Evolutionary conservation across 495 filamentous ascomycete species (phyloP), one percentile per base, ranked within the genome.

Genomic region (Aspergillus baeticus): DNA sequence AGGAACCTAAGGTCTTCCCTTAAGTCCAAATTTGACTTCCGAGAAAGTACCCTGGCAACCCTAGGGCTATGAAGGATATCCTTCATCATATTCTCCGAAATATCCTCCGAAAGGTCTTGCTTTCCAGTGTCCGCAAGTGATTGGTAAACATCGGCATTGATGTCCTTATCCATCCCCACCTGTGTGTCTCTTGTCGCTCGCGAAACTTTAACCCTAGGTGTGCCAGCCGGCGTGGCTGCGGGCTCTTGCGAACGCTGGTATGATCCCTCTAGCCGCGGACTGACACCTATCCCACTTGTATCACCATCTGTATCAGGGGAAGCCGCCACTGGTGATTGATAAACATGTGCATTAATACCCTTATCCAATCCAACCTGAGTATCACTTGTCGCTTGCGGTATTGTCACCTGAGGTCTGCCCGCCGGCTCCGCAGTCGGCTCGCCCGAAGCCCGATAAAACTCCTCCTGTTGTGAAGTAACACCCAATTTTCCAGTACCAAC

Each of bases 141-240:
- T 47, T 80, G 74, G 58, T 81, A 86, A 0, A 80, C 74, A 68
- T 85, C 82, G 23, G 79, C 76, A 61, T 89, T 87, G 35, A 87
- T 71, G 1, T 71, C 63, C 46, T 73, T 66, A 41, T 72, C 60
- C 39, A 63, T 34, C 33, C 63, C 68, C 18, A 56, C 61, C 64
- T 85, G 81, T 11, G 51, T 65, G 37, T 75, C 65, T 48, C 77
- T 78, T 1, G 76, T 68, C 48, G 74, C 65, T 55, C 83, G 77
- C 0, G 85, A 87, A 43, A 89, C 64, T 62, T 87, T 86, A 14
- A 79, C 71, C 50, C 78, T 65, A 11, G 86, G 84, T 21, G 84
- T 63, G 17, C 81, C 78, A 6, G 84, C 87, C 6, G 78, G 58
- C 6, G 77, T 73, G 5, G 78, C 66, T 15, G 71, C 71, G 10